Base-by-base conservation (phyloP, 2,329 filamentous ascomycete species). In the Ophiostoma sp. region DNA sequence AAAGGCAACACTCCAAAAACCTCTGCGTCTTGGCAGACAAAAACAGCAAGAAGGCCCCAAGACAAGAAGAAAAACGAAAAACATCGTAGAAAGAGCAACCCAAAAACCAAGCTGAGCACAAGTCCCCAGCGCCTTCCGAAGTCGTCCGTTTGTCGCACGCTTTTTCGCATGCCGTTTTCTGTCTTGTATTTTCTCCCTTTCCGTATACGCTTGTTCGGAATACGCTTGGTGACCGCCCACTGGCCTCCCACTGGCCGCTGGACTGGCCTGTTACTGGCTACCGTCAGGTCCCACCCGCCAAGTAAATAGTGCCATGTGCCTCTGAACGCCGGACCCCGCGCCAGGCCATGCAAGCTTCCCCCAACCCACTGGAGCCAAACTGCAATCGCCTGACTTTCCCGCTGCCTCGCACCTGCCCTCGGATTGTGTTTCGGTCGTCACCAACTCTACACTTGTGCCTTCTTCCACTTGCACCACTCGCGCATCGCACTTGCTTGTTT, bases 221-320 rank as follows among this genome's bases (percentile, higher is more conserved):
- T 50, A 33, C 33, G 28, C 42, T 50, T 50, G 36, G 9, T 9
- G 59, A 19, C 19, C 52, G 22, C 59, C 31, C 57, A 63, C 52
- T 19, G 25, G 36, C 61, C 12, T 11, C 59, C n/a, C 11, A 12
- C 50, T 61, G 39, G 39, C 36, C 55, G 25, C 69, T 50, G 36
- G 11, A 17, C 15, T 25, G 33, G 36, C 36, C 22, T 17, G 33
- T 36, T 25, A 33, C 28, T 59, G 36, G 15, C 15, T n/a, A 33
- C 55, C 22, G 9, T 12, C 28, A 45, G n/a, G 42, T 50, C 42
- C 63, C 39, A 28, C 36, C 48, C 42, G 72, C 69, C 69, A 73
- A 73, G 69, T 70, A 68, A 68, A 71, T 66, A 71, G 69, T 68
- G 59, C 61, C 61, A 66, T 73, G 57, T 61, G 69, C 50, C 28